Evolutionary conservation across 1,284 basidiomycete genomes (phyloP).

Genomic region (Leucoagaricus sp.): DNA sequence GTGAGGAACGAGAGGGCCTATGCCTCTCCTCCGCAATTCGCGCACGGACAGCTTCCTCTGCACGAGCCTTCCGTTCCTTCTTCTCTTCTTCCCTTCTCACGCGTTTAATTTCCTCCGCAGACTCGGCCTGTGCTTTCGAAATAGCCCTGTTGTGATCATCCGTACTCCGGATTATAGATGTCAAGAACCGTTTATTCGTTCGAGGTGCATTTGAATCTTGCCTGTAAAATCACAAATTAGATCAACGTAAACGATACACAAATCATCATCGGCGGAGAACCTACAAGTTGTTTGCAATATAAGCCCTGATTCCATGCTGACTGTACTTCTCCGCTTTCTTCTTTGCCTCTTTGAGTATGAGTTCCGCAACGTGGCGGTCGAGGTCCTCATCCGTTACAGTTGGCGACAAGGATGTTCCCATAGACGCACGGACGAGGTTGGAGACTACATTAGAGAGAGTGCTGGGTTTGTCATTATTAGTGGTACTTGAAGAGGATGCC

Average conservation of each 20-base stretch:
- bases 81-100: constrained; percentile 66
- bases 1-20: constrained; percentile 1
- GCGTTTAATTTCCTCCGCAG: constrained; percentile 70
- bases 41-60: constrained; percentile 70
- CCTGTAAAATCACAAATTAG: constrained; percentile 4
- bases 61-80: constrained; percentile 57
- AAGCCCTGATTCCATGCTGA: constrained; percentile 68
- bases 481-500: constrained; percentile 4
- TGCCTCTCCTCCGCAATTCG: constrained; percentile 35
- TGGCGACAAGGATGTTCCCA: constrained; percentile 67
- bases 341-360: constrained; percentile 89
- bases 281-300: constrained; percentile 46
- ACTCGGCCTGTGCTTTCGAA: constrained; percentile 72
- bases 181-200: constrained; percentile 91
- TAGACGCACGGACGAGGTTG: constrained; percentile 77
- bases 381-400: constrained; percentile 81
- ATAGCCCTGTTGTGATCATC: constrained; percentile 91
- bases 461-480: constrained; percentile 29
- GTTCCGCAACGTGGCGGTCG: constrained; percentile 84
- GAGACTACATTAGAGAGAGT: constrained; percentile 86
- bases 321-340: constrained; percentile 78
- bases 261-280: constrained; percentile 10
- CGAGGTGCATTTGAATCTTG: constrained; percentile 68
- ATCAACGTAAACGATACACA: background rate
- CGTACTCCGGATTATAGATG: constrained; percentile 85